Base-by-base conservation (phyloP, 306 rosid genomes). In the Styphnolobium japonicum region DNA sequence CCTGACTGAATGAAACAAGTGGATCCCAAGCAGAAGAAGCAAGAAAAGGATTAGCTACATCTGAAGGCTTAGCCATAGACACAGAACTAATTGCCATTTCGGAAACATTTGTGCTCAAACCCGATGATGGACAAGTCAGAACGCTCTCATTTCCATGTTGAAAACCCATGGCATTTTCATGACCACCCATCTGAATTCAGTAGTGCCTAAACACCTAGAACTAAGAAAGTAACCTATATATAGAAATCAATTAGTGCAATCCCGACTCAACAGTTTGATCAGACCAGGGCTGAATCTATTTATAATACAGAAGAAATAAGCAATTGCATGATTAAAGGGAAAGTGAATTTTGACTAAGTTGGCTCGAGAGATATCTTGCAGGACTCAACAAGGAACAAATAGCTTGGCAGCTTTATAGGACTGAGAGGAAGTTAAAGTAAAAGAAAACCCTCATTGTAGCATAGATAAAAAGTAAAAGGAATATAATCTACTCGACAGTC, bases 21-120 rank as follows among this genome's bases (percentile, higher is more conserved):
- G 98, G 96, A 88, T 96, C 98, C 99, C 99, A 96, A 80, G 87
- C 82, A 71, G 98, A 87, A 83, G 98, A 84, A 80, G 83, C 86
- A 70, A 87, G 89, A 81, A 91, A 92, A 72, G 87, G 90, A 67
- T 88, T 87, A 77, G 85, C 56, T 16, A 72, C 89, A 70, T 85
- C 88, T 39, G 97, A 84, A 83, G 90, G 80, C 77, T 86, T 94
- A 72, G 82, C 85, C 81, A 90, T 77, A 22, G 92, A 71, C 43
- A 84, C 82, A 33, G 92, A 82, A 65, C 93, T 87, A 83, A 88
- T 87, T 58, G 83, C 76, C 84, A 88, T 81, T 81, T 84, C 89
- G 31, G 94, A 87, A 79, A 76, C 83, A 89, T 86, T 91, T 55
- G 87, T 70, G 86, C 78, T 86, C 86, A 87, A 80, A 84, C 86